Base-by-base conservation (phyloP, 805 yeast species). In the Maudiozyma serrabonitensis region DNA sequence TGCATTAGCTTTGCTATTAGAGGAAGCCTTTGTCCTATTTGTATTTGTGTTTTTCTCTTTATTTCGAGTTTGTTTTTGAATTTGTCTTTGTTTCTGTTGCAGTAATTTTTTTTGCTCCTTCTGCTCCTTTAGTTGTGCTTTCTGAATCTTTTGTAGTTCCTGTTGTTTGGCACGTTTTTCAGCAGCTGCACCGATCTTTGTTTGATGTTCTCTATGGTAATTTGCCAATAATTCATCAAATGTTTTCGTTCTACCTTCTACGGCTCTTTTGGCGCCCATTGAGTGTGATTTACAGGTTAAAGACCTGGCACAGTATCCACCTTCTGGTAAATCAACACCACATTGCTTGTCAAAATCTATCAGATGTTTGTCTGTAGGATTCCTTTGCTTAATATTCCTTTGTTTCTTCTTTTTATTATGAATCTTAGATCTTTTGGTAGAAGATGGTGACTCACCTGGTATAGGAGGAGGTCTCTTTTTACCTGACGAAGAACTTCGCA, bases 231-330 rank as follows among this genome's bases (percentile, higher is more conserved):
- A 71, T 28, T 80, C 81, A 65, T 93, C 99, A 68, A 89, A 93
- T 0, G 96, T 89, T 7, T 93, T 90, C 35, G 95, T 82, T 58
- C 99, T 76, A 11, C 99, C 99, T 16, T 80, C 81, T 19, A 93
- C 99, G 0, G 96, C 90, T 58, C 99, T 78, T 61, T 93, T 93
- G 26, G 97, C 96, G 34, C 97, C 97, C 96, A 93, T 90, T 1
- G 98, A 87, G 68, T 93, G 99, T 0, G 97, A 89, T 64, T 93
- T 93, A 75, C 99, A 93, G 0, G 99, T 93, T 52, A 93, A 73
- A 0, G 97, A 89, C 46, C 99, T 76, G 4, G 97, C 97, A 73
- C 99, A 93, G 57, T 81, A 84, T 0, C 95, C 95, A n/a, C 97
- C 98, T 55, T 84, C 85, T 0, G 96, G 89, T 52, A 93, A 70